phyloP scores from a whole-genome alignment of 2,329 filamentous ascomycete genomes.

The Pseudogymnoascus sp. region DNA sequence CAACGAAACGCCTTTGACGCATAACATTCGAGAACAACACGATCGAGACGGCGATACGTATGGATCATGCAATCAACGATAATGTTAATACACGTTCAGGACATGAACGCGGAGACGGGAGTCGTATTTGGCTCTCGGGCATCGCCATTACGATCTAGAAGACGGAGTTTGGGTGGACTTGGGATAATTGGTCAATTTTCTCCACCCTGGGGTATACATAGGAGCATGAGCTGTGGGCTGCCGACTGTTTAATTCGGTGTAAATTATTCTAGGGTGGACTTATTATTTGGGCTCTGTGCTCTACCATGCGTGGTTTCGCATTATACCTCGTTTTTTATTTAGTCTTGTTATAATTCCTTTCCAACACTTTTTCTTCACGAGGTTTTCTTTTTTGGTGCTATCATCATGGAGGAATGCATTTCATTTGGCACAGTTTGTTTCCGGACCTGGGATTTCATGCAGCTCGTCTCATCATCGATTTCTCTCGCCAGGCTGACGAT shows the following conservation, averaged over 20 bases:
- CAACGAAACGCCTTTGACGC: constrained; percentile 7
- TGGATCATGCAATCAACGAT: constrained; percentile 9
- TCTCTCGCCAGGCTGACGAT: background rate
- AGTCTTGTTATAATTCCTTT: constrained; percentile 2
- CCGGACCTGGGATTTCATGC: background rate
- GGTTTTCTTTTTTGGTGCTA: background rate
- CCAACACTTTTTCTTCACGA: background rate
- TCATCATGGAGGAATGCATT: background rate
- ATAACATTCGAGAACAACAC: constrained; percentile 4
- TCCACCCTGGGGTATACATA: constrained; percentile 3
- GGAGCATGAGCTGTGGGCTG: background rate
- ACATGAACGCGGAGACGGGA: constrained; percentile 5
- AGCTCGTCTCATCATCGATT: background rate
- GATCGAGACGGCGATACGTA: constrained; percentile 4
- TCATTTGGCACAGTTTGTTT: constrained; percentile 2
- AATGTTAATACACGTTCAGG: constrained; percentile 9
- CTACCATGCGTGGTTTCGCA: constrained; percentile 1
- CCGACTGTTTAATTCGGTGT: constrained; percentile 8
- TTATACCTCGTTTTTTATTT: constrained; percentile 3
- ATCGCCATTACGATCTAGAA: background rate
- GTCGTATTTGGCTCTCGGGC: constrained; percentile 1
- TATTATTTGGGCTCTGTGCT: background rate
- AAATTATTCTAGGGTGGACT: constrained; percentile 10
- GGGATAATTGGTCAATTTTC: background rate
- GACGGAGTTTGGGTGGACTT: constrained; percentile 7